phyloP scores from a whole-genome alignment of 2,329 filamentous ascomycete species.

The Curvularia verruculosa region DNA sequence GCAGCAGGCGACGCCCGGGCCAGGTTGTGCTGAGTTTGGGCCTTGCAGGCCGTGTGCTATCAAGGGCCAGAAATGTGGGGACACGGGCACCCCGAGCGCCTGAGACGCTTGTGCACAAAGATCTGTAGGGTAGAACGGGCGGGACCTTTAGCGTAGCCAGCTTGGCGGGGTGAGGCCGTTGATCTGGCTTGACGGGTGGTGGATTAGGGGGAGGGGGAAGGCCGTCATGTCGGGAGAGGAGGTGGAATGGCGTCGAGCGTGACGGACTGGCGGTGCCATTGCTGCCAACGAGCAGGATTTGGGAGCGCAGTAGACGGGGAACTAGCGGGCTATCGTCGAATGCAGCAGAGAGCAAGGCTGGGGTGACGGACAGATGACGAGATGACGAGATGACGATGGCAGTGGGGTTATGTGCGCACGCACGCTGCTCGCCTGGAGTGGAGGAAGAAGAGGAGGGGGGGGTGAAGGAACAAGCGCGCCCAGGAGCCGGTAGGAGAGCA shows the following conservation, averaged over 20 bases:
- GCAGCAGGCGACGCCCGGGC: conserved; percentile 18
- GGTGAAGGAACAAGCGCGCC: neutral
- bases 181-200: conserved; percentile 8
- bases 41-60: conserved; percentile 38
- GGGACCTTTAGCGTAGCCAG: conserved; percentile 29
- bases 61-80: conserved; percentile 28
- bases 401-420: conserved; percentile 1
- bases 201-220: neutral
- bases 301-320: no score
- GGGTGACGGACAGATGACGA: neutral
- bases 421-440: neutral
- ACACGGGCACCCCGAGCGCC: conserved; percentile 34
- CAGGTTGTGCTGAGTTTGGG: conserved; percentile 35
- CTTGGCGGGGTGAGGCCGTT: conserved; percentile 10
- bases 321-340: no score
- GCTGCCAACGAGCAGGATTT: neutral
- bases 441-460: neutral
- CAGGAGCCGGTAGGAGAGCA: neutral
- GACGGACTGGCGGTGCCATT: conserved; percentile 4
- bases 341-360: conserved; percentile 4
- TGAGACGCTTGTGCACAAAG: conserved; percentile 21
- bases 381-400: conserved; percentile 5
- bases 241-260: neutral
- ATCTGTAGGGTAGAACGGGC: conserved; percentile 25
- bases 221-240: neutral